These are phyloP conservation scores for Galium porrigens DNA, from an alignment of 305 asterid species.

Conservation along the genomic window DNA sequence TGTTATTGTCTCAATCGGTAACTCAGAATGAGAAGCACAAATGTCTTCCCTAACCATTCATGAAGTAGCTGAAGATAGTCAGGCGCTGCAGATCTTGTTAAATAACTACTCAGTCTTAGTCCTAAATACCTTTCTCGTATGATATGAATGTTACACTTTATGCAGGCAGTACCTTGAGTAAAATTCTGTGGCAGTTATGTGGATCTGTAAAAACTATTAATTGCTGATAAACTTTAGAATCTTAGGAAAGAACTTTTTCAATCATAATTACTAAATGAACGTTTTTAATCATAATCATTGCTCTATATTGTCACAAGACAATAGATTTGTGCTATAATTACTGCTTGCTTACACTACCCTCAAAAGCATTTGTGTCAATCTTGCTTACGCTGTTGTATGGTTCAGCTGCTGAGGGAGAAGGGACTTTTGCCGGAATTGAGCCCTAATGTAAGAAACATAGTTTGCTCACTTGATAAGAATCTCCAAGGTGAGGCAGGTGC, in stretches of 20 bases:
- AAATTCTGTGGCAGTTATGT: background rate
- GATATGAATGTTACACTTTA: background rate
- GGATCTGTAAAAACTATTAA: background rate
- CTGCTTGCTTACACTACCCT: background rate
- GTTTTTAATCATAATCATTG: background rate
- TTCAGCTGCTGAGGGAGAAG: constrained; percentile 78
- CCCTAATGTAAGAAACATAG: constrained; percentile 54
- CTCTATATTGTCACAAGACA: background rate
- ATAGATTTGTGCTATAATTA: background rate
- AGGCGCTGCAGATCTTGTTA: background rate
- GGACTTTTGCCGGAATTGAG: constrained; percentile 63
- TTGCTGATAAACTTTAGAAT: background rate
- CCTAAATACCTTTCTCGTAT: background rate
- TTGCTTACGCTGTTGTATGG: constrained; percentile 7
- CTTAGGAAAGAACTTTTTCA: background rate
- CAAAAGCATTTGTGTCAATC: background rate
- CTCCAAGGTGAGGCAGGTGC: constrained; percentile 65
- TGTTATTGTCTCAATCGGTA: background rate
- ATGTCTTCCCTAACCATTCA: background rate
- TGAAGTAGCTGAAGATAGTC: background rate
- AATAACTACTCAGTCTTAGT: background rate
- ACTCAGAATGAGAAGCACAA: background rate
- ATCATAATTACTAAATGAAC: too few relatives aligned
- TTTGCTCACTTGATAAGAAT: constrained; percentile 69
- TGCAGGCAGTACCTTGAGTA: background rate